Conservation (phyloP, 345 rosid species). For the Erysimum cheiranthoides region DNA sequence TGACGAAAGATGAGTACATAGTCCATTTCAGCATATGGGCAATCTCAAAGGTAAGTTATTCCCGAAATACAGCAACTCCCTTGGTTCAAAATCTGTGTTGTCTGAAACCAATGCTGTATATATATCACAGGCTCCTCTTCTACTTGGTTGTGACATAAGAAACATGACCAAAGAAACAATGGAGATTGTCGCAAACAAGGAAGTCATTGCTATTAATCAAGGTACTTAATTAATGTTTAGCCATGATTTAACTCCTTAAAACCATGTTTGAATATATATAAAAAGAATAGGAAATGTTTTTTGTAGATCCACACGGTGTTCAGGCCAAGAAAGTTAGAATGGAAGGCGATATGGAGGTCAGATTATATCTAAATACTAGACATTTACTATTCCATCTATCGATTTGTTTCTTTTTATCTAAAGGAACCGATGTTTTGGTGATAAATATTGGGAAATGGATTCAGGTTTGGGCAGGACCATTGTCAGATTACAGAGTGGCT, state of each 20-base stretch:
- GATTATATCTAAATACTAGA: neutral
- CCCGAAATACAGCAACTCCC: neutral
- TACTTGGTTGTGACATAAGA: slow-evolving; percentile 85
- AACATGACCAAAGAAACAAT: slow-evolving; percentile 62
- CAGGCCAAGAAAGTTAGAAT: slow-evolving; percentile 80
- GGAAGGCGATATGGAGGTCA: slow-evolving; percentile 75
- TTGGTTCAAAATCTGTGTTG: neutral
- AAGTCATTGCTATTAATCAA: slow-evolving; percentile 87
- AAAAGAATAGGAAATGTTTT: neutral
- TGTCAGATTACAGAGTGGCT: slow-evolving; percentile 61
- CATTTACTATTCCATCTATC: neutral
- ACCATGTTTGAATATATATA: slow-evolving; percentile 5
- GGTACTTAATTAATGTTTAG: slow-evolving; percentile 45
- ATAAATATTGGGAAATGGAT: slow-evolving; percentile 9
- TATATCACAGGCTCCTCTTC: slow-evolving; percentile 64
- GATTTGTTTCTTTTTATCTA: neutral
- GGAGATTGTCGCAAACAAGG: slow-evolving; percentile 68
- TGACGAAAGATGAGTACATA: slow-evolving; percentile 79
- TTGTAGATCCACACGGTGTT: slow-evolving; percentile 70
- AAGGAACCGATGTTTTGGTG: slow-evolving; percentile 14
- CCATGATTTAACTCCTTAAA: neutral
- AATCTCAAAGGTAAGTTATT: slow-evolving; percentile 70
- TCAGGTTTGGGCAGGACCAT: slow-evolving; percentile 85
- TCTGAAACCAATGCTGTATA: slow-evolving; percentile 17
- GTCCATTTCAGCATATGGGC: slow-evolving; percentile 97